phyloP scores from a whole-genome alignment of 768 basidiomycete species.

The Lyophyllum decastes region DNA sequence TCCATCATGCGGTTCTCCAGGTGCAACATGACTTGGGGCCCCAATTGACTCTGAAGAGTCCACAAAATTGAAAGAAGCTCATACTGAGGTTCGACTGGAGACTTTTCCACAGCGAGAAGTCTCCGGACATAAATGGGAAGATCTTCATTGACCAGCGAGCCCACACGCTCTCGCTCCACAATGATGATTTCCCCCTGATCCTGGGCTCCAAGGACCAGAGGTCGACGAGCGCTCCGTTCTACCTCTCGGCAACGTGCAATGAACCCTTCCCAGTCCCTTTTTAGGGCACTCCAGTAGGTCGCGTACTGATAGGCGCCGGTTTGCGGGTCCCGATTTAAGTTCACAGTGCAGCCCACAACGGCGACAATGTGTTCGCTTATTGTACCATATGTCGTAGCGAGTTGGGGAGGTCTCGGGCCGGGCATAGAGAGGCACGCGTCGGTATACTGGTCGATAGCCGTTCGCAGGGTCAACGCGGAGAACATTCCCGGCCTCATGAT shows the following conservation, averaged over 20 bases:
- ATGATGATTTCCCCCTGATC: conserved; percentile 53
- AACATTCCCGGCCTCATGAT: conserved; percentile 89
- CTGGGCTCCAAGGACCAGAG: conserved; percentile 61
- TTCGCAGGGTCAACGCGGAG: conserved; percentile 77
- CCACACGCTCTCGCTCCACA: conserved; percentile 78
- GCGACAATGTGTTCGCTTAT: conserved; percentile 76
- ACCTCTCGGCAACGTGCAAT: conserved; percentile 87
- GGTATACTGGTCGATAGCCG: conserved; percentile 82
- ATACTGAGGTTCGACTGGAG: conserved; percentile 50
- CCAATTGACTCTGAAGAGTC: conserved; percentile 63
- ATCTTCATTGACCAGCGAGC: conserved; percentile 65
- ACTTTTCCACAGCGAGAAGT: conserved; percentile 43
- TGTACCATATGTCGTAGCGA: conserved; percentile 63
- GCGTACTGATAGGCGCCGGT: conserved; percentile 80
- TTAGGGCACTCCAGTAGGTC: conserved; percentile 82
- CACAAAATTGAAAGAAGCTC: conserved; percentile 62
- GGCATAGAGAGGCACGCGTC: conserved; percentile 69
- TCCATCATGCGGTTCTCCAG: conserved; percentile 63
- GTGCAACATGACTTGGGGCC: conserved; percentile 52
- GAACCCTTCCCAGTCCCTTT: conserved; percentile 95
- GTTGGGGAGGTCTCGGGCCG: conserved; percentile 54
- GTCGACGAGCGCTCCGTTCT: conserved; percentile 86
- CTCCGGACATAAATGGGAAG: conserved; percentile 60
- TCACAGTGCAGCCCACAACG: conserved; percentile 86
- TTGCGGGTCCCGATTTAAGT: conserved; percentile 67